phyloP scores from a whole-genome alignment of 441 rosid genomes.

The Viola pubescens region DNA sequence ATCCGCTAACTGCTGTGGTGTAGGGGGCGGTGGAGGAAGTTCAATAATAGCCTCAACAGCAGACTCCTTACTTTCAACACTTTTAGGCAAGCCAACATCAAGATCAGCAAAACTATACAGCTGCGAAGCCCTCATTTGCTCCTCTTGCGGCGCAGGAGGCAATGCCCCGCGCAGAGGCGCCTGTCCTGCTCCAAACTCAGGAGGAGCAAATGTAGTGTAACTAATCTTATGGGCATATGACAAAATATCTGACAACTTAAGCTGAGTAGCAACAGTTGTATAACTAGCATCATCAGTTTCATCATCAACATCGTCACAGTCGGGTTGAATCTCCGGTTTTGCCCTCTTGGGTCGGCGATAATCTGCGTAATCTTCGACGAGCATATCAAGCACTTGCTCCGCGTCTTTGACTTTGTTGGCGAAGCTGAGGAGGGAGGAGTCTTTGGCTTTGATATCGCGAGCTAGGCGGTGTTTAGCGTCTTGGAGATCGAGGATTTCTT shows the following conservation, averaged over 20 bases:
- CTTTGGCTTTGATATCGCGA: slow-evolving; percentile 49
- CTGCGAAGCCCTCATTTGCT: slow-evolving; percentile 92
- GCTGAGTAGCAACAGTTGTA: slow-evolving; percentile 69
- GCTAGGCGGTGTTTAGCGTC: slow-evolving; percentile 58
- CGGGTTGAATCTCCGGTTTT: slow-evolving; percentile 14
- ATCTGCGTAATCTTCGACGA: slow-evolving; percentile 76
- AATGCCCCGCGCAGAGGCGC: slow-evolving; percentile 88
- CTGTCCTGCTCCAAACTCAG: slow-evolving; percentile 82
- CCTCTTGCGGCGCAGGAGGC: slow-evolving; percentile 97
- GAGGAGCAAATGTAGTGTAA: slow-evolving; percentile 91
- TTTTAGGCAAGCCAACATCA: slow-evolving; percentile 79
- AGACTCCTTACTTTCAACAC: slow-evolving; percentile 42
- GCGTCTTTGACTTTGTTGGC: slow-evolving; percentile 72
- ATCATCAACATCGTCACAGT: slow-evolving; percentile 21
- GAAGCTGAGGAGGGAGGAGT: slow-evolving; percentile 51
- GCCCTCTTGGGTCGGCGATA: slow-evolving; percentile 61
- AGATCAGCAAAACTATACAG: slow-evolving; percentile 72
- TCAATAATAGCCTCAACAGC: slow-evolving; percentile 64
- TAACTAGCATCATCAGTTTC: slow-evolving; percentile 19
- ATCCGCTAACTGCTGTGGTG: slow-evolving; percentile 15
- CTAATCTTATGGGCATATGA: slow-evolving; percentile 84
- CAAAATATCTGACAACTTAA: slow-evolving; percentile 61
- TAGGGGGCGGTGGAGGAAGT: slow-evolving; percentile 36
- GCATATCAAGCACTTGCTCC: slow-evolving; percentile 67
- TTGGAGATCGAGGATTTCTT: slow-evolving; percentile 85